Evolutionary conservation across 805 yeast species (phyloP).

Genomic region (Wickerhamiella brachini): DNA sequence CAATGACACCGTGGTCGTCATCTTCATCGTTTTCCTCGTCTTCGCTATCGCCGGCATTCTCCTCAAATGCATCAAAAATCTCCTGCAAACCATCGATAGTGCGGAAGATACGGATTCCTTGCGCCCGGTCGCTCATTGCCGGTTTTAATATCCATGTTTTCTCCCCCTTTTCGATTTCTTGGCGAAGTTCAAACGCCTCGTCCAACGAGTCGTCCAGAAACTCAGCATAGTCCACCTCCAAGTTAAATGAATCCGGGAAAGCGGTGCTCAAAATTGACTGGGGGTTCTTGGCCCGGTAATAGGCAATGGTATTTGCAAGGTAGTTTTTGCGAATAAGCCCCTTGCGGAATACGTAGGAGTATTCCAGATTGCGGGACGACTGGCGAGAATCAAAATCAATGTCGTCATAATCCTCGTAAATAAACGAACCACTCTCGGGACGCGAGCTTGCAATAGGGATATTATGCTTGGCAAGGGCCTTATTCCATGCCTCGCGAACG

Average conservation of each 20-base stretch:
- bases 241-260: slow-evolving; percentile 59
- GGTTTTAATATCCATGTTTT: slow-evolving; percentile 87
- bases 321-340: slow-evolving; percentile 85
- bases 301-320: slow-evolving; percentile 69
- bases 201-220: slow-evolving; percentile 87
- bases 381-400: slow-evolving; percentile 48
- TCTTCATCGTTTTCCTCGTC: slow-evolving; percentile 28
- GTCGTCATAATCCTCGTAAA: slow-evolving; percentile 84
- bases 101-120: slow-evolving; percentile 76
- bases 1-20: slow-evolving; percentile 48
- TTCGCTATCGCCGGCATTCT: slow-evolving; percentile 48
- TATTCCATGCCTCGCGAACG: slow-evolving; percentile 13
- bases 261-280: slow-evolving; percentile 42
- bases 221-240: slow-evolving; percentile 92
- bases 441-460: background rate
- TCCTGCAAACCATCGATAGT: slow-evolving; percentile 67
- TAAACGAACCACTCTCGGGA: slow-evolving; percentile 29
- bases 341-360: slow-evolving; percentile 66
- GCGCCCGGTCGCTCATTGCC: slow-evolving; percentile 94
- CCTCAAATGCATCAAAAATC: slow-evolving; percentile 78
- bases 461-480: slow-evolving; percentile 5
- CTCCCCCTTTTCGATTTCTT: slow-evolving; percentile 49
- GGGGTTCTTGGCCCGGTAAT: slow-evolving; percentile 64
- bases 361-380: slow-evolving; percentile 7
- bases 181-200: slow-evolving; percentile 78